These are phyloP conservation scores for Furculomyces boomerangus DNA, from an alignment of 371 early-diverging fungal species.

Conservation along the genomic window DNA sequence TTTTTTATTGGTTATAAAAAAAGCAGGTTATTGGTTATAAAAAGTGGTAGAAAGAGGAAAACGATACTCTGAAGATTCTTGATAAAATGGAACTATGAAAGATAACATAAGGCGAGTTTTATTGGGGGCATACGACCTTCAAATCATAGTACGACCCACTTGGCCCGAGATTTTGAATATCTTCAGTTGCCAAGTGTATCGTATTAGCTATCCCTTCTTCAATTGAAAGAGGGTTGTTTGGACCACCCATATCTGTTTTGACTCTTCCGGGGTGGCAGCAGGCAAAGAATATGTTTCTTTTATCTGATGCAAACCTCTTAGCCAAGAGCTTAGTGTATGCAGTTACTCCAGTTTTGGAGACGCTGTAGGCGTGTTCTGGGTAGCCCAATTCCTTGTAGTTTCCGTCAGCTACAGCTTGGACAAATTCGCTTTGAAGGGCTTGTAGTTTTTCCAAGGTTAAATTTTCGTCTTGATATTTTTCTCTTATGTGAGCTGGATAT, in stretches of 20 bases:
- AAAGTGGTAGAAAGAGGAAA: too few relatives aligned
- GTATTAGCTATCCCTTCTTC: slow-evolving; percentile 21
- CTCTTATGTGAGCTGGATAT: not conserved
- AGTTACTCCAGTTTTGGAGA: slow-evolving; percentile 22
- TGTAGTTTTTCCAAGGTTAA: not conserved
- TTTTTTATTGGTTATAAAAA: too few relatives aligned
- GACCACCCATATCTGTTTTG: slow-evolving; percentile 18
- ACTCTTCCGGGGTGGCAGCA: slow-evolving; percentile 23
- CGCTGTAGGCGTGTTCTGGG: slow-evolving; percentile 19
- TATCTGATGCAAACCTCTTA: slow-evolving; percentile 3
- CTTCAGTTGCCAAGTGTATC: slow-evolving; percentile 8
- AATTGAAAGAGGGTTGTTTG: slow-evolving; percentile 17
- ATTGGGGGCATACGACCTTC: too few relatives aligned
- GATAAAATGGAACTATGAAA: too few relatives aligned
- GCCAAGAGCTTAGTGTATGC: slow-evolving; percentile 20
- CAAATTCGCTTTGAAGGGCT: not conserved
- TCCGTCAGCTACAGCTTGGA: slow-evolving; percentile 13
- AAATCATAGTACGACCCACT: not conserved
- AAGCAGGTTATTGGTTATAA: too few relatives aligned
- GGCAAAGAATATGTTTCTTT: slow-evolving; percentile 18
- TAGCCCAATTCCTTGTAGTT: slow-evolving; percentile 12
- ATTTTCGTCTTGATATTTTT: not conserved
- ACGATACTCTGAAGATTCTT: too few relatives aligned
- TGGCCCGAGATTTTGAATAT: not conserved
- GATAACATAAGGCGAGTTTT: too few relatives aligned